A percentile compares a stretch with the other conserved stretches of the same genome.
These are phyloP conservation scores for Aspergillus vadensis DNA, from an alignment of 2,329 filamentous ascomycete species.

Conservation along the genomic window DNA sequence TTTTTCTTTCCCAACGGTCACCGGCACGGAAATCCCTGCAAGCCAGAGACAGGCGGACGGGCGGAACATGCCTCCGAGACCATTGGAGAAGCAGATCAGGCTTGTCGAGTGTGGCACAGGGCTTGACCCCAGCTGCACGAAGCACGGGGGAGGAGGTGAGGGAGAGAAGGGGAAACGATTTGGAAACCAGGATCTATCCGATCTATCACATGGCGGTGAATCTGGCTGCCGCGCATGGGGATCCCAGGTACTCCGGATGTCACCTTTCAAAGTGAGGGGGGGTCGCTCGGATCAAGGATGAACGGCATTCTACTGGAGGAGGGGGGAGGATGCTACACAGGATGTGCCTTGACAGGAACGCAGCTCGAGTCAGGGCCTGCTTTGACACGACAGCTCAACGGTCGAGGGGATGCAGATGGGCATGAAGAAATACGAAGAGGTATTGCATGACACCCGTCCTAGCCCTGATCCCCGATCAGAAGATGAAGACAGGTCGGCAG, in stretches of 20 bases:
- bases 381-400: slow-evolving; percentile 8
- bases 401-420: not conserved
- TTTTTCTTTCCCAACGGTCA: not conserved
- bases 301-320: not conserved
- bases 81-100: not conserved
- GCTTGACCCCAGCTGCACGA: slow-evolving; percentile 11
- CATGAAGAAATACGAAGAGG: slow-evolving; percentile 10
- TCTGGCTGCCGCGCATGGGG: slow-evolving; percentile 13
- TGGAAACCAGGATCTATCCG: slow-evolving; percentile 17
- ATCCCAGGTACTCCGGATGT: slow-evolving; percentile 11
- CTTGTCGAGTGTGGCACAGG: not conserved
- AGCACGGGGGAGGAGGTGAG: slow-evolving; percentile 14
- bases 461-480: not conserved
- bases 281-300: not conserved
- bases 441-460: slow-evolving; percentile 4
- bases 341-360: slow-evolving; percentile 3
- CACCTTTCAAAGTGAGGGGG: slow-evolving; percentile 12
- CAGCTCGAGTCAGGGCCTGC: not conserved
- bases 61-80: not conserved
- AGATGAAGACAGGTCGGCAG: not conserved
- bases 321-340: not conserved
- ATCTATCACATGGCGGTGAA: slow-evolving; percentile 38
- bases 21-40: not conserved
- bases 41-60: not conserved
- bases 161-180: not conserved